These are phyloP conservation scores for Lagenidium sp. DNA, from an alignment of 352 stramenopile genomes.

Conservation along the genomic window DNA sequence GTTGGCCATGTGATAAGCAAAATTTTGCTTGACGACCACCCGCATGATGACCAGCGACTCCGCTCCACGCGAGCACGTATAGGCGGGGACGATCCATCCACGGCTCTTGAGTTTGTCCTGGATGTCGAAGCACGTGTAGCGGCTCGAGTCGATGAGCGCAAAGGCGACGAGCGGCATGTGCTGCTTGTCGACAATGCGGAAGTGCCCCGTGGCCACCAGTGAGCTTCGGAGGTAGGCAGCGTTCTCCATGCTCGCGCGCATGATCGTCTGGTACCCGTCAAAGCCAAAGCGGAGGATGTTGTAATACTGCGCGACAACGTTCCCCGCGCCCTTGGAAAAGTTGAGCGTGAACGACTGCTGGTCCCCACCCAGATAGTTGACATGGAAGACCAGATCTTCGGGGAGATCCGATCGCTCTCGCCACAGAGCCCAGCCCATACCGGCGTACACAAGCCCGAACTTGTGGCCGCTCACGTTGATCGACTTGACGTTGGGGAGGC, in stretches of 20 bases:
- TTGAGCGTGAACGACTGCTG: slow-evolving; percentile 91
- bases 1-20: slow-evolving; percentile 81
- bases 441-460: slow-evolving; percentile 90
- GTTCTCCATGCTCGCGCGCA: slow-evolving; percentile 87
- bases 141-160: slow-evolving; percentile 65
- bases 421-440: slow-evolving; percentile 90
- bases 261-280: slow-evolving; percentile 83
- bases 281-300: slow-evolving; percentile 90
- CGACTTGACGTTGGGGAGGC: slow-evolving; percentile 86
- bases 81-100: slow-evolving; percentile 87
- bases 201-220: slow-evolving; percentile 74
- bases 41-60: slow-evolving; percentile 86
- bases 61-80: slow-evolving; percentile 78
- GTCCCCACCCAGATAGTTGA: slow-evolving; percentile 89
- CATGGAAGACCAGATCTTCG: slow-evolving; percentile 85
- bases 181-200: slow-evolving; percentile 85
- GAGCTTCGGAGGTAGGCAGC: slow-evolving; percentile 65
- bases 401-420: slow-evolving; percentile 73
- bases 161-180: slow-evolving; percentile 90
- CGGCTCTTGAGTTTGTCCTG: slow-evolving; percentile 83
- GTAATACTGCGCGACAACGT: slow-evolving; percentile 90
- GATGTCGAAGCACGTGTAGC: slow-evolving; percentile 87
- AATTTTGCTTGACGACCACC: slow-evolving; percentile 89
- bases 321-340: slow-evolving; percentile 88
- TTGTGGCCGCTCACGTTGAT: slow-evolving; percentile 94